Evolutionary conservation across 2,329 filamentous ascomycete species (phyloP), one percentile per base, ranked within the genome.

Genomic region (Saccharata proteae): DNA sequence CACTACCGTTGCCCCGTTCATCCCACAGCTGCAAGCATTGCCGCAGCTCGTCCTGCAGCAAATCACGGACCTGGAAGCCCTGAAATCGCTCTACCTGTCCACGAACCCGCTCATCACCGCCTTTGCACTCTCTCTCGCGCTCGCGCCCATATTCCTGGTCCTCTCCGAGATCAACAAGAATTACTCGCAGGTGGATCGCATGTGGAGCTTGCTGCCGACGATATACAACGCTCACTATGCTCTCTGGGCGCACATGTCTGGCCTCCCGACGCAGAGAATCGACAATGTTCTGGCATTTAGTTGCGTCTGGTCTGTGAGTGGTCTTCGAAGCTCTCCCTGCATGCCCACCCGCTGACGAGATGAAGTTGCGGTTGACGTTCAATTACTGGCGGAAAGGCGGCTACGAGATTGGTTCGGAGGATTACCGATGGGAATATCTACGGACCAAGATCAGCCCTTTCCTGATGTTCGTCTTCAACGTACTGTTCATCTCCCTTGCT

Each of bases 351-450:
- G 20, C 33, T 35, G 12, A 35, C 15, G 6, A 13, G 15, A n/a
- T 3, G n/a, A 42, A 85, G 81, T 52, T 62, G 36, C 80, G 90
- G 8, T 63, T 98, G 57, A 96, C 88, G 3, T 96, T 73, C 65
- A 98, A 98, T 59, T 98, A 94, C 61, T 93, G 81, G 77, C 79
- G 90, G 36, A 93, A 83, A 55, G 90, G 90, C 22, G 90, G 90
- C 15, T 98, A 98, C 54, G 63, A 68, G 11, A 66, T 86, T 40
- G 88, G 90, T 21, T 86, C 80, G 11, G 88, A 98, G 57, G 90
- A 98, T 56, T 98, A 98, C 55, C 73, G 90, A 59, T 98, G 90
- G 88, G 66, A 69, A 35, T 74, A 86, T 34, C 62, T 96, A 31
- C 77, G 77, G 49, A 62, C 68, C 16, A 62, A 74, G 21, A 65